Percentiles rank a stretch among this genome's conserved stretches.
Evolutionary conservation across 2,329 filamentous ascomycete genomes (phyloP).

Genomic region (Cercospora nicotianae): DNA sequence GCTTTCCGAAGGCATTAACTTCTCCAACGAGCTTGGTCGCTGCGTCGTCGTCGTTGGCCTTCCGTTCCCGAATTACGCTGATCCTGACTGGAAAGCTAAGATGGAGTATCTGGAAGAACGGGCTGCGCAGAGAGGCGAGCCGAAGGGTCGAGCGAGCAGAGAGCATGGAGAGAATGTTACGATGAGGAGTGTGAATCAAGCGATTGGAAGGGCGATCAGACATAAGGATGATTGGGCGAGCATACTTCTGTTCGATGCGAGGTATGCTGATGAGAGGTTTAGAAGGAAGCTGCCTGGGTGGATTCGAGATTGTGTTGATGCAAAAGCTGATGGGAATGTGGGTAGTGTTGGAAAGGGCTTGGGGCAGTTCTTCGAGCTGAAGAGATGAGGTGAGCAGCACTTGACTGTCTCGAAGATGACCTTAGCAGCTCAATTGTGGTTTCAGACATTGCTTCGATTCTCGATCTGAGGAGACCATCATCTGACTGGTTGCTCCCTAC

Average conservation of each 20-base stretch:
- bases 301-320: constrained; percentile 58
- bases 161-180: constrained; percentile 93
- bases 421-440: neutral
- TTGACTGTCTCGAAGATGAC: neutral
- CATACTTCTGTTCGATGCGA: constrained; percentile 78
- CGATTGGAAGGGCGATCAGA: constrained; percentile 86
- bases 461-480: neutral
- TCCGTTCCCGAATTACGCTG: constrained; percentile 87
- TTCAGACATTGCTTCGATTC: neutral
- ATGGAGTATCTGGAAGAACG: constrained; percentile 78
- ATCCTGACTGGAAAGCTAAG: constrained; percentile 89
- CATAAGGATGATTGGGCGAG: constrained; percentile 87
- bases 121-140: constrained; percentile 40
- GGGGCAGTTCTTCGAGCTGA: constrained; percentile 17
- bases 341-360: constrained; percentile 18
- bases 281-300: constrained; percentile 79
- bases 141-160: constrained; percentile 56
- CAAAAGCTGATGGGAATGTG: constrained; percentile 4
- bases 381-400: neutral
- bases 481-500: neutral
- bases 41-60: constrained; percentile 90
- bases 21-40: constrained; percentile 84
- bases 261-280: constrained; percentile 75
- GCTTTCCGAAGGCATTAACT: constrained; percentile 97
- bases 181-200: constrained; percentile 97